Conservation (phyloP, 345 rosid species). For the Salix purpurea region DNA sequence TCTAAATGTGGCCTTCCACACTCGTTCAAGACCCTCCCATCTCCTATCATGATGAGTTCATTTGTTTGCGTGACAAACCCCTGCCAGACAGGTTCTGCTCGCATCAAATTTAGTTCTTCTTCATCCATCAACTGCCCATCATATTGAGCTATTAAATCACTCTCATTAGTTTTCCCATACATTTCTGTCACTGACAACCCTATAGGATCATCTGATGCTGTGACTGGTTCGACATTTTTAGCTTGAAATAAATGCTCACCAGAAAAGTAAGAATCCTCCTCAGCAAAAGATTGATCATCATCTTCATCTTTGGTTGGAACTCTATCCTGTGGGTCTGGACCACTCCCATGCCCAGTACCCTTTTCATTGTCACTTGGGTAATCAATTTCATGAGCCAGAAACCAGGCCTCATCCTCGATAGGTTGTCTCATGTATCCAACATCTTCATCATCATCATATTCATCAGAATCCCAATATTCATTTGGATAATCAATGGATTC, state of each 20-base stretch:
- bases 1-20: conserved; percentile 45
- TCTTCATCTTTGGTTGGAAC: conserved; percentile 76
- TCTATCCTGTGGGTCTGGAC: conserved; percentile 79
- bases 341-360: conserved; percentile 75
- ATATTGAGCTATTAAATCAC: conserved; percentile 63
- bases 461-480: conserved; percentile 99
- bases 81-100: conserved; percentile 88
- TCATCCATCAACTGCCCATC: conserved; percentile 88
- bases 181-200: conserved; percentile 63
- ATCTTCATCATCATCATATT: conserved; percentile 96
- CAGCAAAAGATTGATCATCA: conserved; percentile 85
- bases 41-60: conserved; percentile 58
- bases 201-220: conserved; percentile 70
- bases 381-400: conserved; percentile 97
- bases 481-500: conserved; percentile 87
- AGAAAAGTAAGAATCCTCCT: conserved; percentile 92
- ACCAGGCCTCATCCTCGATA: conserved; percentile 98
- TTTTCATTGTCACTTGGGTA: conserved; percentile 98
- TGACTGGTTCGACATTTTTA: conserved; percentile 56
- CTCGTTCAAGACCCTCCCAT: conserved; percentile 48
- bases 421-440: conserved; percentile 97
- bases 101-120: conserved; percentile 72
- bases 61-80: conserved; percentile 88
- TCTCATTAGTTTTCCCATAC: conserved; percentile 51
- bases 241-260: conserved; percentile 73